These are phyloP conservation scores for Pigoraptor vietnamica DNA, from an alignment of 78 protist genomes.

Conservation along the genomic window DNA sequence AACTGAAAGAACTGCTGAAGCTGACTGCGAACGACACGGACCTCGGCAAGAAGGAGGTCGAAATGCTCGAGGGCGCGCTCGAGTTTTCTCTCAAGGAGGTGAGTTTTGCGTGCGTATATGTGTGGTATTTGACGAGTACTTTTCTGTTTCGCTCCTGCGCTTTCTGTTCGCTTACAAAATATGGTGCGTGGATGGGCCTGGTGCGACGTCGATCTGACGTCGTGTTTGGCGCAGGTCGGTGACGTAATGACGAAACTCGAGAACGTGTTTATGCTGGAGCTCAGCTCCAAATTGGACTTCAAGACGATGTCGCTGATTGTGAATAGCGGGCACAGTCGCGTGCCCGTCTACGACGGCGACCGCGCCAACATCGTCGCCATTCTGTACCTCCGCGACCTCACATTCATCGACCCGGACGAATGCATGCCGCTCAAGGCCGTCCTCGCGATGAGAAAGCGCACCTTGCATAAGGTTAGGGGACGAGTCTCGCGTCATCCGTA, in stretches of 20 bases:
- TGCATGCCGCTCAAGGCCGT: constrained; percentile 21
- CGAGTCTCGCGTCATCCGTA: neutral
- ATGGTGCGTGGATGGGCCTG: neutral
- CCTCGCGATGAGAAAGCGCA: neutral
- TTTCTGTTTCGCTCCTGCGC: neutral
- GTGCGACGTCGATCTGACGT: neutral
- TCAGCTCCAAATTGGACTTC: constrained; percentile 40
- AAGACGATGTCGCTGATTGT: constrained; percentile 37
- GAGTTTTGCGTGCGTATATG: neutral
- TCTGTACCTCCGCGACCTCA: constrained; percentile 72
- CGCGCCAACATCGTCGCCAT: constrained; percentile 63
- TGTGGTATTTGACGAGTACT: neutral
- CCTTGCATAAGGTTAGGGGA: neutral
- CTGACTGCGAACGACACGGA: constrained; percentile 47
- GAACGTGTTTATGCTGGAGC: constrained; percentile 63
- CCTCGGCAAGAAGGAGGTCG: constrained; percentile 49
- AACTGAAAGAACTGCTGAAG: constrained; percentile 60
- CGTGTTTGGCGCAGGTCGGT: neutral
- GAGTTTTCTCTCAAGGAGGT: constrained; percentile 44
- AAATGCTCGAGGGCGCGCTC: constrained; percentile 65
- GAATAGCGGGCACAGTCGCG: constrained; percentile 76
- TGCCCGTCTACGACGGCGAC: constrained; percentile 73
- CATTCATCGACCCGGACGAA: constrained; percentile 73
- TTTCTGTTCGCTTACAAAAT: neutral
- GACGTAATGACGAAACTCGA: constrained; percentile 76